A percentile compares a stretch with the other conserved stretches of the same genome.
Evolutionary conservation across 495 filamentous ascomycete species (phyloP).

Genomic region (Daldinia childiae): DNA sequence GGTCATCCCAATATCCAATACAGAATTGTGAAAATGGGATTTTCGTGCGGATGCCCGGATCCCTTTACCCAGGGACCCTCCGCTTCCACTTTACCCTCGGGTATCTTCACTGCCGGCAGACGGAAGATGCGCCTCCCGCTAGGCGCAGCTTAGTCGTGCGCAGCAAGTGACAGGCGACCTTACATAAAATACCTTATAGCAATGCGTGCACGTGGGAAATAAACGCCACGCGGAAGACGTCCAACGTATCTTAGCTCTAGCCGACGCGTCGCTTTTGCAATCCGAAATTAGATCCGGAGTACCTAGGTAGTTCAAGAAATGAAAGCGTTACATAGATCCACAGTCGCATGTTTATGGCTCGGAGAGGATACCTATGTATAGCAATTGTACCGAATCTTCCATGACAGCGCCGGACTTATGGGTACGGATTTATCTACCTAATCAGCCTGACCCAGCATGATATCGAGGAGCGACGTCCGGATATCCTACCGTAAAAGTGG

Average conservation of each 20-base stretch:
- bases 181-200: background rate
- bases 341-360: background rate
- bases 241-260: background rate
- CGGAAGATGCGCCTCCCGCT: background rate
- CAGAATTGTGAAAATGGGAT: background rate
- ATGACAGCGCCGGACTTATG: background rate
- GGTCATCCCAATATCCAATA: background rate
- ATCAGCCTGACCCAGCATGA: background rate
- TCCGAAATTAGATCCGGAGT: background rate
- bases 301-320: background rate
- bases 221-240: background rate
- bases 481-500: background rate
- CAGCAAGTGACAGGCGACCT: no score
- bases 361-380: background rate
- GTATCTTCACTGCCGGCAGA: background rate
- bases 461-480: conserved; percentile 1
- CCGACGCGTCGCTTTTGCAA: background rate
- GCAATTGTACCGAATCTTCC: background rate
- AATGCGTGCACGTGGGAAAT: background rate
- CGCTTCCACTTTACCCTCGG: conserved; percentile 4
- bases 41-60: background rate
- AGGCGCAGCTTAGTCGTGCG: background rate
- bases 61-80: background rate
- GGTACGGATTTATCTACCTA: background rate
- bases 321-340: background rate